These are phyloP conservation scores for Elsinoe ampelina DNA, from an alignment of 2,329 filamentous ascomycete species.

Conservation along the genomic window DNA sequence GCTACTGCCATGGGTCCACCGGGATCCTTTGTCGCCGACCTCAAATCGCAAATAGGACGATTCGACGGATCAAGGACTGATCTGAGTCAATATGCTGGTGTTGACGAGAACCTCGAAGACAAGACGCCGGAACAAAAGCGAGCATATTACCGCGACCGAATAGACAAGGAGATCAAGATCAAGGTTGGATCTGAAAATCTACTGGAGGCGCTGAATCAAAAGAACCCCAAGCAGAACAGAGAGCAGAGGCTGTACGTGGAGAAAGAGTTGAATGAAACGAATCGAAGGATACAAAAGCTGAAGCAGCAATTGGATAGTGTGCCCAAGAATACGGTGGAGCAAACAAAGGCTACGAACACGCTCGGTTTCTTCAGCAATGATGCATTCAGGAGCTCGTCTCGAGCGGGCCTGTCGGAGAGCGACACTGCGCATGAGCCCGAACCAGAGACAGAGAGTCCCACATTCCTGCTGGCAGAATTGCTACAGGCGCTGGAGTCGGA, in stretches of 20 bases:
- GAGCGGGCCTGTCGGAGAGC: constrained; percentile 10
- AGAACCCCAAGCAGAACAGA: constrained; percentile 91
- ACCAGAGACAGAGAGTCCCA: constrained; percentile 73
- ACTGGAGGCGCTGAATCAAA: constrained; percentile 85
- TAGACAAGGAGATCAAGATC: constrained; percentile 95
- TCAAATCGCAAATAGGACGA: constrained; percentile 63
- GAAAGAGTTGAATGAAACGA: constrained; percentile 82
- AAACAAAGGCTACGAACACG: constrained; percentile 22
- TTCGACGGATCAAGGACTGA: constrained; percentile 52
- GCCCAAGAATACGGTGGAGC: constrained; percentile 48
- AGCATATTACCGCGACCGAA: constrained; percentile 65
- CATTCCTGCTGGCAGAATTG: constrained; percentile 80
- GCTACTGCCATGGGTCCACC: constrained; percentile 56
- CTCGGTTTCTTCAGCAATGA: constrained; percentile 45
- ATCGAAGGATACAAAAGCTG: constrained; percentile 56
- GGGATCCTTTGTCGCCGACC: constrained; percentile 82
- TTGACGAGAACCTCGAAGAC: constrained; percentile 50
- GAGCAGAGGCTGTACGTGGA: constrained; percentile 51
- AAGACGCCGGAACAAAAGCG: constrained; percentile 62
- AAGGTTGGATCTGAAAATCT: constrained; percentile 97
- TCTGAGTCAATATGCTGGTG: constrained; percentile 41
- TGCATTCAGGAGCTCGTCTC: constrained; percentile 13
- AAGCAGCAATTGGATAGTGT: constrained; percentile 52
- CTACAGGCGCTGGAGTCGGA: constrained; percentile 81
- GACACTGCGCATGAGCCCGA: constrained; percentile 36